Evolutionary conservation across 225 moss, liverwort and hornwort species (phyloP).

Genomic region (Polytrichum commune): DNA sequence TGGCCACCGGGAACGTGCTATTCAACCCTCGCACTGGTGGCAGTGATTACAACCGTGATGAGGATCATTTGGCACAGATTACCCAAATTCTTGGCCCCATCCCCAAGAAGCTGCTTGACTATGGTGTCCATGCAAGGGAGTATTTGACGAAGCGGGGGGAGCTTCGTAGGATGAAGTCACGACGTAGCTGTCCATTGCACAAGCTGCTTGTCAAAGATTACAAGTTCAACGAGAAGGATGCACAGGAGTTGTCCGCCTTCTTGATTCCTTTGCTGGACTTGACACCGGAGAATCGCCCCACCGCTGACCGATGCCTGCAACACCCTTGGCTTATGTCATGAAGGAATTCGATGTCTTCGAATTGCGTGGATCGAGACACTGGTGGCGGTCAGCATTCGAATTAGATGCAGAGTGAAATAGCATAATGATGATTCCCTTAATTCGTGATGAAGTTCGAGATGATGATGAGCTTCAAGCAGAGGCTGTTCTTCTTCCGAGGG

Average conservation of each 20-base stretch:
- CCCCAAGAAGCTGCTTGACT: slow-evolving; percentile 38
- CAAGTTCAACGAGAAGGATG: slow-evolving; percentile 52
- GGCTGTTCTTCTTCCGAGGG: too few relatives aligned
- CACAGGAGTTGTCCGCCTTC: slow-evolving; percentile 47
- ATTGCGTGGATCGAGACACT: too few relatives aligned
- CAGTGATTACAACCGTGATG: slow-evolving; percentile 27
- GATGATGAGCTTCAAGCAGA: too few relatives aligned
- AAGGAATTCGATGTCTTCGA: too few relatives aligned
- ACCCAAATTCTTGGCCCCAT: slow-evolving; percentile 73
- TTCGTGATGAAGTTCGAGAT: too few relatives aligned
- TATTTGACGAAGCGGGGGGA: slow-evolving; percentile 69
- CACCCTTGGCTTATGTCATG: slow-evolving; percentile 52
- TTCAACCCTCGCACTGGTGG: slow-evolving; percentile 72
- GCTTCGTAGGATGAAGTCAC: slow-evolving; percentile 45
- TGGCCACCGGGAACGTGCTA: slow-evolving; percentile 67
- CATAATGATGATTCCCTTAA: too few relatives aligned
- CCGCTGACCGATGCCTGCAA: slow-evolving; percentile 41
- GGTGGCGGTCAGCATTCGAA: too few relatives aligned
- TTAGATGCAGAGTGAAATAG: too few relatives aligned
- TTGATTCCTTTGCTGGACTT: slow-evolving; percentile 59
- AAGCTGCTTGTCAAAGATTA: slow-evolving; percentile 57
- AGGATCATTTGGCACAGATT: slow-evolving; percentile 85
- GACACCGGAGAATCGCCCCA: slow-evolving; percentile 55
- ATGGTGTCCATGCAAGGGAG: slow-evolving; percentile 42
- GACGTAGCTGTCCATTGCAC: slow-evolving; percentile 55